These are phyloP conservation scores for Syncephalastrum contaminatum DNA, from an alignment of 371 early-diverging fungal genomes.

Conservation along the genomic window DNA sequence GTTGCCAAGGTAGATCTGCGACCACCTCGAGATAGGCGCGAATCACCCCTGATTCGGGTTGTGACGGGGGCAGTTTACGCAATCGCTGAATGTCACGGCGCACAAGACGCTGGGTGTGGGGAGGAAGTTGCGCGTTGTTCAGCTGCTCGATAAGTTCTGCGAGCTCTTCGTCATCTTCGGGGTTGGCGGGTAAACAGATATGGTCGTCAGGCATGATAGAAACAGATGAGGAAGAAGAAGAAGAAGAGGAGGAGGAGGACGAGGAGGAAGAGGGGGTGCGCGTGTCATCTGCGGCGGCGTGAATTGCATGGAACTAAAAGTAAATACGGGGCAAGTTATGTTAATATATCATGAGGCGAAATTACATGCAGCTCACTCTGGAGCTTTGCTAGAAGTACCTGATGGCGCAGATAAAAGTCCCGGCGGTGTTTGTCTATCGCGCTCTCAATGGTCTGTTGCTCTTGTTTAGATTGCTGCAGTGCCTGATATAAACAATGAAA, in stretches of 20 bases:
- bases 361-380: neutral
- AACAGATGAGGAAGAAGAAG: neutral
- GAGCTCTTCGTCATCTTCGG: conserved; percentile 64
- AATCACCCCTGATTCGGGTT: conserved; percentile 79
- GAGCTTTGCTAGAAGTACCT: conserved; percentile 37
- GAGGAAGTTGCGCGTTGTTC: conserved; percentile 58
- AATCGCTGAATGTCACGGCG: conserved; percentile 73
- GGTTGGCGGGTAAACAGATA: conserved; percentile 3
- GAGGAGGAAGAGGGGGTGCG: too few species aligned
- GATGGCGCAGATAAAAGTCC: conserved; percentile 76
- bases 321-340: neutral
- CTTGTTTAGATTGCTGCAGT: conserved; percentile 14
- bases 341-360: neutral
- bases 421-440: conserved; percentile 66
- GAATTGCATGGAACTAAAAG: conserved; percentile 62
- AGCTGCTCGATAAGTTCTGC: conserved; percentile 56
- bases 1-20: conserved; percentile 77
- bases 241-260: neutral
- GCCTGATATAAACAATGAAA: conserved; percentile 11
- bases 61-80: conserved; percentile 65
- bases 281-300: conserved; percentile 62
- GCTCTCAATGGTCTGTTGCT: conserved; percentile 14
- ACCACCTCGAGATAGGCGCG: conserved; percentile 79
- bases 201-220: neutral
- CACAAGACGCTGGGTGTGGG: conserved; percentile 59